Percentiles rank a stretch among this genome's conserved stretches.
phyloP scores from a whole-genome alignment of 1,284 basidiomycete species.

The Boletellus dicymbophilus region DNA sequence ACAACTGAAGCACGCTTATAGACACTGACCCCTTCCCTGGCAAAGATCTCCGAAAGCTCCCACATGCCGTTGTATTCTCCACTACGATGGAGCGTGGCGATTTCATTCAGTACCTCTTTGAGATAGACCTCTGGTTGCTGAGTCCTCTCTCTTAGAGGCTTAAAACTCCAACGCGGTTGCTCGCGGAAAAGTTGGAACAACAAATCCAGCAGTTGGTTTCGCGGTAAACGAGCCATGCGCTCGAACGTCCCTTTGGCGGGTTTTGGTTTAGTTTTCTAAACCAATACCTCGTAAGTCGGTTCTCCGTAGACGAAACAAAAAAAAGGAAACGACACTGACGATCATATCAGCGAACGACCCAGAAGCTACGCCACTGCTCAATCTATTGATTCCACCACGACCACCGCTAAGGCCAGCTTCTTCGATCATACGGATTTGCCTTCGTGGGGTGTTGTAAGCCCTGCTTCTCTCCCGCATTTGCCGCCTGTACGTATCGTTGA shows the following conservation, averaged over 20 bases:
- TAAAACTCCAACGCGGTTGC: conserved; percentile 83
- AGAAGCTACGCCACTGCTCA: conserved; percentile 59
- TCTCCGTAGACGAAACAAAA: neutral
- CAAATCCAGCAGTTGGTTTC: conserved; percentile 86
- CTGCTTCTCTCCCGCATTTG: conserved; percentile 61
- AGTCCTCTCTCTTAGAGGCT: conserved; percentile 75
- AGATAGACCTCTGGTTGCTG: conserved; percentile 93
- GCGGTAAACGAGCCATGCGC: conserved; percentile 75
- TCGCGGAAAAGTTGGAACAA: conserved; percentile 83
- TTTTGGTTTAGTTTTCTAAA: conserved; percentile 63
- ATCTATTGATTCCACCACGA: conserved; percentile 64
- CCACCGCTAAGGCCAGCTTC: conserved; percentile 58
- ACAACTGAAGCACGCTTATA: neutral
- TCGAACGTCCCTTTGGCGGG: conserved; percentile 73
- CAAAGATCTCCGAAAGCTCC: conserved; percentile 70
- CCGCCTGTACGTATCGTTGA: conserved; percentile 59
- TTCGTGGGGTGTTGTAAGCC: conserved; percentile 60
- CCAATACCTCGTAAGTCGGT: conserved; percentile 1
- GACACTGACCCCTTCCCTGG: conserved; percentile 62
- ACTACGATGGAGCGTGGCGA: conserved; percentile 80
- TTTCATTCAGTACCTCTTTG: conserved; percentile 82
- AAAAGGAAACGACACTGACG: conserved; percentile 41
- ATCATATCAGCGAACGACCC: conserved; percentile 65
- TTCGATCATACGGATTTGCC: conserved; percentile 51
- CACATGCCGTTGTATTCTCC: conserved; percentile 75